These are phyloP conservation scores for Capsella rubella DNA, from an alignment of 441 rosid genomes.

Conservation along the genomic window DNA sequence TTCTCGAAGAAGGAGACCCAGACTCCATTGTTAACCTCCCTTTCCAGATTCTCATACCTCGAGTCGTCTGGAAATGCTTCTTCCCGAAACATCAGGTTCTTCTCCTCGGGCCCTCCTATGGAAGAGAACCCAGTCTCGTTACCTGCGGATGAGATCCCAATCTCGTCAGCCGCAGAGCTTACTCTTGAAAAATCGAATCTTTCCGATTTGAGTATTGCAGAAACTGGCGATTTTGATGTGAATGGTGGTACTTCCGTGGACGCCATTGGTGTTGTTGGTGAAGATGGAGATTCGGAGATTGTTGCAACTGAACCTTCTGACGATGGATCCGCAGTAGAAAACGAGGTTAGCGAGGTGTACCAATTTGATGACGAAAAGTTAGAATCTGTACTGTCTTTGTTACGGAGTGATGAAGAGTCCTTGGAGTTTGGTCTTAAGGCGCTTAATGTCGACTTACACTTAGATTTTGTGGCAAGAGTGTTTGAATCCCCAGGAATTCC, in stretches of 20 bases:
- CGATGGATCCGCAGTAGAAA: constrained; percentile 28
- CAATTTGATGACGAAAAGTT: constrained; percentile 62
- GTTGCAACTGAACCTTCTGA: constrained; percentile 31
- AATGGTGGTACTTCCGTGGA: constrained; percentile 20
- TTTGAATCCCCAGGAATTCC: constrained; percentile 58
- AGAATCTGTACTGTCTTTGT: constrained; percentile 63
- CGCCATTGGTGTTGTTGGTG: constrained; percentile 34
- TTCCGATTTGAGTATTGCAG: constrained; percentile 37
- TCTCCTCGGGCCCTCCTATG: constrained; percentile 43
- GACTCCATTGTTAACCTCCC: constrained; percentile 25
- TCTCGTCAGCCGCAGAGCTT: constrained; percentile 37
- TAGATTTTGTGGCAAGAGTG: constrained; percentile 61
- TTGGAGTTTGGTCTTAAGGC: constrained; percentile 64
- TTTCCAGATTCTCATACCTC: constrained; percentile 32
- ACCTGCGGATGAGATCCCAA: constrained; percentile 29
- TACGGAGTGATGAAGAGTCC: constrained; percentile 73
- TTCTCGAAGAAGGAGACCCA: constrained; percentile 45
- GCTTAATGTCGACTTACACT: constrained; percentile 52
- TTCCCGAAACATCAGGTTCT: constrained; percentile 45
- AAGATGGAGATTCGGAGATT: constrained; percentile 39
- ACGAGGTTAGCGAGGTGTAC: constrained; percentile 37
- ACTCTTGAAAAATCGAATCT: constrained; percentile 20
- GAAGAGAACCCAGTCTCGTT: constrained; percentile 38
- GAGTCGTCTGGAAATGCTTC: constrained; percentile 37
- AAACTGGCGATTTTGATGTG: constrained; percentile 35